phyloP scores from a whole-genome alignment of 805 yeast genomes.

The Cyberlindnera euphorbiiphila region DNA sequence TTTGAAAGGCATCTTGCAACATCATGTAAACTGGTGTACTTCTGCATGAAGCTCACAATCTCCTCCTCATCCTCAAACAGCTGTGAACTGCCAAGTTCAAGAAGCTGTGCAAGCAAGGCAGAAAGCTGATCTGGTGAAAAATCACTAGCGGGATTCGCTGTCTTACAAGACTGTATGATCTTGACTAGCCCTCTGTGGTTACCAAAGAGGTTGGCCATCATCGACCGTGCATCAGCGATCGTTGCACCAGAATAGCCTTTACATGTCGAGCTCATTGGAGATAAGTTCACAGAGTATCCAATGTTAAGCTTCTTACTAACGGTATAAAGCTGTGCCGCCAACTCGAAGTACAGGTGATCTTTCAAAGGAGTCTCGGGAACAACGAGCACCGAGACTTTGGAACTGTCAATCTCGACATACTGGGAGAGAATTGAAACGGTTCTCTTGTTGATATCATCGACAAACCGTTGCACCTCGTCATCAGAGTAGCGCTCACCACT shows the following conservation, averaged over 20 bases:
- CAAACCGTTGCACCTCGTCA: background rate
- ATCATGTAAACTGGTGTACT: slow-evolving; percentile 5
- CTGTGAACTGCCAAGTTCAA: background rate
- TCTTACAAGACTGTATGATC: slow-evolving; percentile 9
- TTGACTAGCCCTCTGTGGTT: slow-evolving; percentile 5
- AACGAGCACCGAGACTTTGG: background rate
- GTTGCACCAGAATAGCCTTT: background rate
- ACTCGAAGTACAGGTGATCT: slow-evolving; percentile 6
- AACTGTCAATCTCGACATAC: slow-evolving; percentile 1
- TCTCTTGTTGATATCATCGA: background rate
- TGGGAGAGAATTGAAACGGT: background rate
- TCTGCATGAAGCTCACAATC: slow-evolving; percentile 2
- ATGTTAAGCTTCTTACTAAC: background rate
- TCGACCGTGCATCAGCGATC: slow-evolving; percentile 3
- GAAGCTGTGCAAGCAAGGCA: slow-evolving; percentile 5
- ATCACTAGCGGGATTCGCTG: too few relatives aligned
- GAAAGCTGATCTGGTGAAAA: background rate
- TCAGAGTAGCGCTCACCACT: too few relatives aligned
- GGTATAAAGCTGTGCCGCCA: slow-evolving; percentile 10
- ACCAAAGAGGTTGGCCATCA: slow-evolving; percentile 7
- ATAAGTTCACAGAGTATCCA: slow-evolving; percentile 1
- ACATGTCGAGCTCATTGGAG: slow-evolving; percentile 5
- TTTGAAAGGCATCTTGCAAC: background rate
- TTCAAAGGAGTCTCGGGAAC: slow-evolving; percentile 3
- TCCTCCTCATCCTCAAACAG: slow-evolving; percentile 8